phyloP scores from a whole-genome alignment of 2,329 filamentous ascomycete genomes.

The Emmonsiellopsis sp. region DNA sequence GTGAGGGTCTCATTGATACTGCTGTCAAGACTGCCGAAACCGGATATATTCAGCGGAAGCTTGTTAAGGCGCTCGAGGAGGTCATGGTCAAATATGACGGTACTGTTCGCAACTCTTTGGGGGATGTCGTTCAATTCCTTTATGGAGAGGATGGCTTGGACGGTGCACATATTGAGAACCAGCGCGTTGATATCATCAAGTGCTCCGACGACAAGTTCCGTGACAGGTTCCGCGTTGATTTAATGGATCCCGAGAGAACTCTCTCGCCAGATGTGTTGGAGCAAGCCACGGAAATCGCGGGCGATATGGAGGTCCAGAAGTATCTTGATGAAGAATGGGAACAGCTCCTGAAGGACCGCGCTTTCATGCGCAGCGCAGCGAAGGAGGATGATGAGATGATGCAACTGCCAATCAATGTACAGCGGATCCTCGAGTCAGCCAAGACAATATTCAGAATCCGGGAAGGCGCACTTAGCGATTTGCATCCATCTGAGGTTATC shows the following conservation, averaged over 20 bases:
- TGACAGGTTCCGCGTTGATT: constrained; percentile 73
- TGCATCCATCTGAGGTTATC: constrained; percentile 81
- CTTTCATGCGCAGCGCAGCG: constrained; percentile 62
- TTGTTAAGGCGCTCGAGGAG: constrained; percentile 96
- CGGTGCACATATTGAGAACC: constrained; percentile 86
- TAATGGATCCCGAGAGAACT: constrained; percentile 60
- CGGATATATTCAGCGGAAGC: constrained; percentile 95
- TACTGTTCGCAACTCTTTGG: constrained; percentile 91
- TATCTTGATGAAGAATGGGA: constrained; percentile 86
- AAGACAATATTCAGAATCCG: constrained; percentile 87
- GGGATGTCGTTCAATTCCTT: constrained; percentile 92
- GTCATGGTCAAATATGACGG: constrained; percentile 96
- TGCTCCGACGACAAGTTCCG: constrained; percentile 71
- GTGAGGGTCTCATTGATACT: constrained; percentile 98
- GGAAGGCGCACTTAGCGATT: constrained; percentile 73
- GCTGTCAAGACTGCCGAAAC: constrained; percentile 99
- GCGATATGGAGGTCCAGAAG: constrained; percentile 78
- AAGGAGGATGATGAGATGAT: constrained; percentile 74
- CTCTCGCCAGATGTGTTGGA: constrained; percentile 67
- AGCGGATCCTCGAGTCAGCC: constrained; percentile 82
- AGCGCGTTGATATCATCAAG: constrained; percentile 77
- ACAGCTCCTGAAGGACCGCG: constrained; percentile 63
- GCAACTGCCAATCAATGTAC: constrained; percentile 86
- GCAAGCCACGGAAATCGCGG: constrained; percentile 75
- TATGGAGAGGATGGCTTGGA: constrained; percentile 97